phyloP scores from a whole-genome alignment of 139 green algal genomes.

The Gonium pectorale region DNA sequence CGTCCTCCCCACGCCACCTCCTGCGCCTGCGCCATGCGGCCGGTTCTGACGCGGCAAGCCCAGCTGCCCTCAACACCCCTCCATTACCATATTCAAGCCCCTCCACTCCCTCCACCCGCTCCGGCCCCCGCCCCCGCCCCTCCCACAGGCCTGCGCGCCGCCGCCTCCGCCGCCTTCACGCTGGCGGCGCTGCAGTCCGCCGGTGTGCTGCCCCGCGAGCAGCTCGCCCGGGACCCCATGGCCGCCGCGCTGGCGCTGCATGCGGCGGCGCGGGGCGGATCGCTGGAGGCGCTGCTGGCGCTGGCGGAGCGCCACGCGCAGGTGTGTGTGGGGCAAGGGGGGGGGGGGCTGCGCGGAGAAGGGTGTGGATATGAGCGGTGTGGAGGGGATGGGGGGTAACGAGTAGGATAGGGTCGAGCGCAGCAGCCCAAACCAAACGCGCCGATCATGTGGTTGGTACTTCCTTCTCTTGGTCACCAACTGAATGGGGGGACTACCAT shows the following conservation, averaged over 20 bases:
- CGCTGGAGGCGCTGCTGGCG: constrained; percentile 41
- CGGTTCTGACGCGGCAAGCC: too few relatives aligned
- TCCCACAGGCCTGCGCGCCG: constrained; percentile 5
- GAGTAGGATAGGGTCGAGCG: too few relatives aligned
- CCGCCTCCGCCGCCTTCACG: constrained; percentile 25
- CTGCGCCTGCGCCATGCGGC: too few relatives aligned
- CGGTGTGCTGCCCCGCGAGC: constrained; percentile 23
- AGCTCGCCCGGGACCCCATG: neutral
- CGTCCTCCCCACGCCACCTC: too few relatives aligned
- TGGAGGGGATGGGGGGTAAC: too few relatives aligned
- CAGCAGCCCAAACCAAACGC: too few relatives aligned
- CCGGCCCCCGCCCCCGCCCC: neutral
- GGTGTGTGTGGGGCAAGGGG: constrained; percentile 3
- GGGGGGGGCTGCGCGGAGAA: too few relatives aligned
- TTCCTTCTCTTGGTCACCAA: too few relatives aligned
- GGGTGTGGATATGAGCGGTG: neutral
- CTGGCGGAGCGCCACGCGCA: constrained; percentile 47
- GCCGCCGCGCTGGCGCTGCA: constrained; percentile 20
- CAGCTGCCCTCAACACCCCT: too few relatives aligned
- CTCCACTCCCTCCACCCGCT: neutral
- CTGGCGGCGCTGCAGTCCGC: constrained; percentile 43
- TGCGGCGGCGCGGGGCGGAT: constrained; percentile 42
- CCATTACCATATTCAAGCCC: too few relatives aligned
- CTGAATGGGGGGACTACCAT: too few relatives aligned
- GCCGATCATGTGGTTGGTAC: too few relatives aligned